Evolutionary conservation across 371 early-diverging fungal species (phyloP), one percentile per base, ranked within the genome.

Genomic region (Rhizopus delemar): DNA sequence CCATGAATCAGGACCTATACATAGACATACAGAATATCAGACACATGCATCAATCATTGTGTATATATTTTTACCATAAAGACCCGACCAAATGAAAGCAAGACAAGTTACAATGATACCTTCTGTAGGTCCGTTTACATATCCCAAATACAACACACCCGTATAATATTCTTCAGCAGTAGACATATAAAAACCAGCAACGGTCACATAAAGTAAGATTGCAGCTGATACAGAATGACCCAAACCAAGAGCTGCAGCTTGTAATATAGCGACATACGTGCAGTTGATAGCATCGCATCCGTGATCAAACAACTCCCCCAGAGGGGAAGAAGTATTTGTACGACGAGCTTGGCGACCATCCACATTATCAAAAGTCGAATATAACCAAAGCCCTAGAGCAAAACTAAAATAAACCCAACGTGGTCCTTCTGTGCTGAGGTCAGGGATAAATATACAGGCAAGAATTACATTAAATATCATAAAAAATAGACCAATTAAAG

Each of bases 311-410:
- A 99, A 80, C 79, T 98, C 97, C 29, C 99, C 99, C 9, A 99
- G 82, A 8, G 99, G 95, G 6, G 93, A 93, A 0, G 91, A 89
- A 1, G 92, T 83, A 15, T 92, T 90, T 13, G 98, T 98, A 49
- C 94, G 83, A 51, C 99, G 84, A 8, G 99, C 99, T 74, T 99
- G 99, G 77, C 94, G 93, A 46, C 99, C 99, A 74, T 99, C 99
- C 32, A 99, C 90, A 62, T 93, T 93, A 79, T 99, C 99, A 67
- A 97, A 90, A 15, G 96, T 93, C 56, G 93, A 93, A 74, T 98
- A 98, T 36, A 96, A 73, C 90, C 94, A 97, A 57, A 98, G 78
- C 46, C 94, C 93, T 13, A 91, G 68, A 7, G 90, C 92, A 77
- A 90, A 94, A 66, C 82, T 85, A 54, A 93, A 89, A 74, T 94